A percentile compares a stretch with the other conserved stretches of the same genome.
Evolutionary conservation across 257 asterid genomes (phyloP).

Genomic region (Striga asiatica): DNA sequence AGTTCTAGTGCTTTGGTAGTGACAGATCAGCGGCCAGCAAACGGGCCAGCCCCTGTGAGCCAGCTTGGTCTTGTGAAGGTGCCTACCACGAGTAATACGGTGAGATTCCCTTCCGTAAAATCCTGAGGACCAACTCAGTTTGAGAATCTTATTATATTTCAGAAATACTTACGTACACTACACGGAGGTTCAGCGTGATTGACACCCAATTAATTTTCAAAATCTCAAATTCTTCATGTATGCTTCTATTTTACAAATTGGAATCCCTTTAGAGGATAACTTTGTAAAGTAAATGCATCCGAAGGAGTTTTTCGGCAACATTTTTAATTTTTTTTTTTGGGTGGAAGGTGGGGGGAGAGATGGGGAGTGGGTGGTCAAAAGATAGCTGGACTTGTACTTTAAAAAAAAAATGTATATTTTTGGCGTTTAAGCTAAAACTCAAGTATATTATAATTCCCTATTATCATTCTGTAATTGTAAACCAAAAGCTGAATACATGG

Average conservation of each 20-base stretch:
- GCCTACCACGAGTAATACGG: slow-evolving; percentile 48
- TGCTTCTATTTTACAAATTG: too few relatives aligned
- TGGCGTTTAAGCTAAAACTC: too few relatives aligned
- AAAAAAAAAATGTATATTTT: too few relatives aligned
- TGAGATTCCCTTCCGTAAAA: slow-evolving; percentile 29
- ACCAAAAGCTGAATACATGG: slow-evolving; percentile 14
- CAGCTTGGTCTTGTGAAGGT: slow-evolving; percentile 82
- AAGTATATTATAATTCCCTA: background rate
- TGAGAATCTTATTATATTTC: background rate
- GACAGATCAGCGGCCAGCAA: slow-evolving; percentile 65
- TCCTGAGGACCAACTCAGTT: slow-evolving; percentile 12
- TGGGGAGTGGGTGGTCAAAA: too few relatives aligned
- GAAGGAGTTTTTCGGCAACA: too few relatives aligned
- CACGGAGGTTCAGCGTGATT: background rate
- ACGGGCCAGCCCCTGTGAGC: slow-evolving; percentile 50
- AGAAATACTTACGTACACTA: background rate
- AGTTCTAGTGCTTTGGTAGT: slow-evolving; percentile 74
- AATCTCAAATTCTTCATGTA: too few relatives aligned
- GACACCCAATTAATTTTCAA: too few relatives aligned
- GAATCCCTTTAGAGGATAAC: too few relatives aligned
- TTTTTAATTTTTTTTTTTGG: too few relatives aligned
- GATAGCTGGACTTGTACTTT: too few relatives aligned
- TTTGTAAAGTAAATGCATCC: too few relatives aligned
- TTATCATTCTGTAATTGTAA: slow-evolving; percentile 12
- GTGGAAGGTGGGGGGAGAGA: too few relatives aligned